Percentiles rank a stretch among this genome's conserved stretches.
These are phyloP conservation scores for Paramecium octaurelia DNA, from an alignment of 73 alveolate genomes.

Conservation along the genomic window DNA sequence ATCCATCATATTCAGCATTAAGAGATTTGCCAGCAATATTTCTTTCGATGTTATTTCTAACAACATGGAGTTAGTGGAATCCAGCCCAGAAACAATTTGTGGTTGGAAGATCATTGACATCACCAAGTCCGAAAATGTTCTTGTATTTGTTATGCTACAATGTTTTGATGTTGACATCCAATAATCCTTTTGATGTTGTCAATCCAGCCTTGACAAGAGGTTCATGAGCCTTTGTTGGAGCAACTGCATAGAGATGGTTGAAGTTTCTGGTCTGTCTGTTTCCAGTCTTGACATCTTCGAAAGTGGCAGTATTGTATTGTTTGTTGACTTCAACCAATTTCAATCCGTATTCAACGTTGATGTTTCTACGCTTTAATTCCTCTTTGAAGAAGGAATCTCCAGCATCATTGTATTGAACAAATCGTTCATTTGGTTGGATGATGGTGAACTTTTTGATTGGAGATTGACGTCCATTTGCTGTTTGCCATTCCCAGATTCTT, in stretches of 20 bases:
- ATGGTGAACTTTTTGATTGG: slow-evolving; percentile 53
- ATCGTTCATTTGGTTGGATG: slow-evolving; percentile 55
- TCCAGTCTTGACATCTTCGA: slow-evolving; percentile 54
- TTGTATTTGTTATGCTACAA: slow-evolving; percentile 58
- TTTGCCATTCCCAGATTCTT: slow-evolving; percentile 54
- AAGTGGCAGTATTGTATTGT: slow-evolving; percentile 47
- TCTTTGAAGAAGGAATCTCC: slow-evolving; percentile 60
- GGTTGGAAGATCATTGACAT: slow-evolving; percentile 58
- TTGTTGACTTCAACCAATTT: slow-evolving; percentile 54
- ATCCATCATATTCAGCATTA: slow-evolving; percentile 62
- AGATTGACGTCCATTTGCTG: slow-evolving; percentile 52
- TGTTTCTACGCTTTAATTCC: slow-evolving; percentile 41
- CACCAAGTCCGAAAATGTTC: slow-evolving; percentile 62
- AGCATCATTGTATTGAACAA: slow-evolving; percentile 58
- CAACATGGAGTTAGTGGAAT: slow-evolving; percentile 57
- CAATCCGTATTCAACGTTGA: slow-evolving; percentile 53
- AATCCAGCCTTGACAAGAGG: slow-evolving; percentile 57
- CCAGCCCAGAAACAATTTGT: slow-evolving; percentile 68
- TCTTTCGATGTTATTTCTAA: slow-evolving; percentile 57
- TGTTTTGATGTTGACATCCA: slow-evolving; percentile 52
- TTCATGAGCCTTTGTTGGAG: slow-evolving; percentile 54
- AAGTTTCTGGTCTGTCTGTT: slow-evolving; percentile 35
- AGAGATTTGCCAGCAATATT: slow-evolving; percentile 38
- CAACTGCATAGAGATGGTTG: slow-evolving; percentile 46
- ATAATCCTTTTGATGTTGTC: slow-evolving; percentile 51